Evolutionary conservation across 192 early-diverging fungal species (phyloP).

Genomic region (Gaertneriomyces sp.): DNA sequence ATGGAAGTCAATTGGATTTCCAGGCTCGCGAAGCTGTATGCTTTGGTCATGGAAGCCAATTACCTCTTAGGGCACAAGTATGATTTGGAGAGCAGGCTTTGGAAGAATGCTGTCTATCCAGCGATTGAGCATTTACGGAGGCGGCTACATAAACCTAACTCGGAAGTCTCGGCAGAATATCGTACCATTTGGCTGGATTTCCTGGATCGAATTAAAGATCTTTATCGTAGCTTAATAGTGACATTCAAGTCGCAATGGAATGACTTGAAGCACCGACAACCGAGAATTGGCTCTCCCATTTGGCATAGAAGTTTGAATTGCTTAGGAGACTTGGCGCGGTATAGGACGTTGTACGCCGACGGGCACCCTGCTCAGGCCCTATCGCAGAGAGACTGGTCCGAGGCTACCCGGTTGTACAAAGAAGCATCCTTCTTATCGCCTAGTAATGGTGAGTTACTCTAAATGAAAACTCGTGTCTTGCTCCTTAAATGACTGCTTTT

Average conservation of each 20-base stretch:
- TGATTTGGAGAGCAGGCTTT: conserved; percentile 35
- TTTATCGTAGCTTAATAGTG: conserved; percentile 11
- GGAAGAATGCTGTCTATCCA: conserved; percentile 32
- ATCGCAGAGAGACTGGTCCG: conserved; percentile 22
- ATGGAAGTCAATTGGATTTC: not conserved
- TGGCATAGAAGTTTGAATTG: conserved; percentile 31
- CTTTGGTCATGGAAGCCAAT: conserved; percentile 11
- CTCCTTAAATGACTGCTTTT: not conserved
- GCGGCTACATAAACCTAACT: too few relatives aligned
- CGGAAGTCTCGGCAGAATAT: not conserved
- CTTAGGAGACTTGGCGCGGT: conserved; percentile 39
- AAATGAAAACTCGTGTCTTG: conserved; percentile 1
- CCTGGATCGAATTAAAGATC: conserved; percentile 15
- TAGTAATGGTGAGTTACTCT: conserved; percentile 22
- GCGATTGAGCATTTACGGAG: conserved; percentile 9
- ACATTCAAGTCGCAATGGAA: not conserved
- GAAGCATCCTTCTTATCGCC: conserved; percentile 32
- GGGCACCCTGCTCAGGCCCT: not conserved
- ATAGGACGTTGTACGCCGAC: conserved; percentile 19
- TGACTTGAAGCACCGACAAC: not conserved
- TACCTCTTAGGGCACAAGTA: conserved; percentile 25
- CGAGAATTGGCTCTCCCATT: conserved; percentile 6
- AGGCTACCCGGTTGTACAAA: conserved; percentile 20
- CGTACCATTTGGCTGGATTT: conserved; percentile 25
- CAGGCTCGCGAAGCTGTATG: conserved; percentile 14